Evolutionary conservation across 805 yeast genomes (phyloP), one percentile per base, ranked within the genome.

Genomic region (Sugiyamaella floridensis): DNA sequence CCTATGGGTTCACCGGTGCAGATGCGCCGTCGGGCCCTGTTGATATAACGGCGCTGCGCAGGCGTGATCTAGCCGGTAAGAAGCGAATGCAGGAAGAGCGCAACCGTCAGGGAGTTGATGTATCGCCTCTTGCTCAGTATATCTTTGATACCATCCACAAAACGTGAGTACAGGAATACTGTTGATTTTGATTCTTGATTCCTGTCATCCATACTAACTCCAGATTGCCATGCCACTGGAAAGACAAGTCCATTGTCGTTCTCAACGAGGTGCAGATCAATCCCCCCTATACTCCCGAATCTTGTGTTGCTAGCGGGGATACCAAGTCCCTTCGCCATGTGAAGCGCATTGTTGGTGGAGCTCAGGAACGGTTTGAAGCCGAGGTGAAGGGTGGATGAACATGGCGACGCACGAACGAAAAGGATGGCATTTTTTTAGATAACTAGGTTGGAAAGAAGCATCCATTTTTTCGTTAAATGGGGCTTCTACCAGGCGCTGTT

Each of bases 381-480:
- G 37, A 32, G 37, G 61, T 73, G 57, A 80, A 78, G 61, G 85
- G 85, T 18, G 84, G 85, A 47, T 80, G 42, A 40, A 22, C n/a
- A n/a, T n/a, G n/a, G 3, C 10, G 6, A 22, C 6, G 26, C 26
- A 22, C 6, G 26, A 22, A 22, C 15, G 16, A 37, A 37, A 37
- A n/a, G 16, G 16, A 37, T 15, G 16, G 41, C 16, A 37, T 37
- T 4, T n/a, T n/a, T n/a, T n/a, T 15, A n/a, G 15, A 37, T 15
- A 3, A n/a, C 28, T 2, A 43, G 16, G 16, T 43, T 43, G 45
- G 15, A 43, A 16, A 20, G 18, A 6, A 6, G 26, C 26, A 22
- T 3, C 6, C n/a, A n/a, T 22, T 3, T 22, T 22, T 3, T 22
- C 26, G 26, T 22, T 22, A 6, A 22, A 22, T 22, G 3, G 26